phyloP scores from a whole-genome alignment of 495 filamentous ascomycete genomes.

The Aspergillus avenaceus region DNA sequence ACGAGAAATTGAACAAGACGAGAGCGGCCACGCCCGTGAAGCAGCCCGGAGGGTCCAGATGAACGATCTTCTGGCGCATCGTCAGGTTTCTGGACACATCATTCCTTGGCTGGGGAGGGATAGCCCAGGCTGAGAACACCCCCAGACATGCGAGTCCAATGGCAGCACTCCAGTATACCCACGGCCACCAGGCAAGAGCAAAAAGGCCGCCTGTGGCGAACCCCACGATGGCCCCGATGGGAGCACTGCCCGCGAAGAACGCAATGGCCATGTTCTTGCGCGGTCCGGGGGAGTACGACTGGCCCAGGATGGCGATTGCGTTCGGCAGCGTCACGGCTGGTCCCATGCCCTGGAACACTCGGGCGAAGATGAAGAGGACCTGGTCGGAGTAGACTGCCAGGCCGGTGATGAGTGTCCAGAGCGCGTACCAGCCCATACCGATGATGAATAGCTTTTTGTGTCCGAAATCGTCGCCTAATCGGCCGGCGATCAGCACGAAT shows the following conservation, averaged over 20 bases:
- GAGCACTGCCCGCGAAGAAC: conserved; percentile 57
- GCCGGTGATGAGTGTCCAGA: conserved; percentile 59
- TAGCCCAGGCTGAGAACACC: conserved; percentile 25
- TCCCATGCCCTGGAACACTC: conserved; percentile 50
- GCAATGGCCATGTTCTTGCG: conserved; percentile 53
- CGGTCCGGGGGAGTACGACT: conserved; percentile 37
- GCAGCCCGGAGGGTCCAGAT: conserved; percentile 50
- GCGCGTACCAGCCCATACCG: conserved; percentile 56
- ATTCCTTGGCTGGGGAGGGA: conserved; percentile 31
- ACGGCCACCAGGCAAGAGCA: conserved; percentile 56
- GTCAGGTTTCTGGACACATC: conserved; percentile 10
- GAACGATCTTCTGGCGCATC: conserved; percentile 11
- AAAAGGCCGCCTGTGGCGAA: conserved; percentile 46
- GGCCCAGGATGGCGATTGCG: conserved; percentile 42
- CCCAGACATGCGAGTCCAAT: conserved; percentile 42
- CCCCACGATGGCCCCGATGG: conserved; percentile 50
- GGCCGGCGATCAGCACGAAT: conserved; percentile 60
- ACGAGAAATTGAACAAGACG: conserved; percentile 50
- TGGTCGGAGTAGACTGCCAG: conserved; percentile 33
- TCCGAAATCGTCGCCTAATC: conserved; percentile 62
- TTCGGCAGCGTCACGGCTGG: conserved; percentile 51
- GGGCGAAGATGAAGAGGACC: conserved; percentile 41
- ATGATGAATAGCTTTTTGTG: conserved; percentile 57
- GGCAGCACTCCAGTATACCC: conserved; percentile 56
- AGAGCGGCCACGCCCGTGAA: conserved; percentile 53